Percentiles rank a stretch among this genome's conserved stretches.
These are phyloP conservation scores for Kodamaea sagamina DNA, from an alignment of 805 yeast species.

Conservation along the genomic window DNA sequence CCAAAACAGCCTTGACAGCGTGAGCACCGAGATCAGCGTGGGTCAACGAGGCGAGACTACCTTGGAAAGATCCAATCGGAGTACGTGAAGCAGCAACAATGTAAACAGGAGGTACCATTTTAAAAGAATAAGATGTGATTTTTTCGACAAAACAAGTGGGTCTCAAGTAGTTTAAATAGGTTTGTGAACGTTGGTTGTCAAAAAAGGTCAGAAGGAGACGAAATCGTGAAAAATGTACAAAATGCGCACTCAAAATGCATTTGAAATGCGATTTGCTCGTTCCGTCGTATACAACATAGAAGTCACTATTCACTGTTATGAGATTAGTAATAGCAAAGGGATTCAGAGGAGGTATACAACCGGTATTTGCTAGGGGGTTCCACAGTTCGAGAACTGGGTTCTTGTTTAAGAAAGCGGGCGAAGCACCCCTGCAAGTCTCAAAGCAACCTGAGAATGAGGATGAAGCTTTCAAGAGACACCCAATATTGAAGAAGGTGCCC, in stretches of 20 bases:
- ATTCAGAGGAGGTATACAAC: slow-evolving; percentile 1
- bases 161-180: not conserved
- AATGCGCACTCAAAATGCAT: not conserved
- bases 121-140: not conserved
- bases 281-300: slow-evolving; percentile 3
- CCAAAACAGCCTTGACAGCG: slow-evolving; percentile 88
- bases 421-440: not conserved
- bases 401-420: slow-evolving; percentile 5
- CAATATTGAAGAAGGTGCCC: slow-evolving; percentile 48
- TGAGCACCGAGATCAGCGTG: slow-evolving; percentile 89
- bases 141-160: not conserved
- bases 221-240: not conserved
- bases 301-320: not conserved
- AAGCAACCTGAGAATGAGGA: not conserved
- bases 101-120: slow-evolving; percentile 54
- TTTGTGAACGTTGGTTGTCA: not conserved
- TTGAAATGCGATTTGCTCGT: slow-evolving; percentile 4
- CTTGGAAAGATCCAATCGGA: slow-evolving; percentile 94
- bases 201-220: slow-evolving; percentile 4
- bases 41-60: slow-evolving; percentile 69
- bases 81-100: slow-evolving; percentile 92
- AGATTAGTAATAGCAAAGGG: slow-evolving; percentile 1
- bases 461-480: slow-evolving; percentile 15
- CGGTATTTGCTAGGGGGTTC: not conserved
- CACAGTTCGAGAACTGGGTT: not conserved